Percentiles rank a stretch among this genome's conserved stretches.
phyloP scores from a whole-genome alignment of 331 rosid species.

The Quercus phellos region DNA sequence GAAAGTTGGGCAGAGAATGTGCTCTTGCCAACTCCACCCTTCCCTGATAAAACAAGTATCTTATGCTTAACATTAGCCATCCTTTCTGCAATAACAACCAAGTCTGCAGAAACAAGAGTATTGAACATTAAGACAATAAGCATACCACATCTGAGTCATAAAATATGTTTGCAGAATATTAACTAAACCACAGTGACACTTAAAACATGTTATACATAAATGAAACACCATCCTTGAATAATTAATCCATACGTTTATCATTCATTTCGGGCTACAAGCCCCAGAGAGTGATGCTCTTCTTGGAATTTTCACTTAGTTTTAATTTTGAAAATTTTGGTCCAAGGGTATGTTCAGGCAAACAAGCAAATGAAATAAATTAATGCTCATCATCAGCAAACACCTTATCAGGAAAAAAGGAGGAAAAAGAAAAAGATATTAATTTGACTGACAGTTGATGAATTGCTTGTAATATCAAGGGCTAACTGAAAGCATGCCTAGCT shows the following conservation, averaged over 20 bases:
- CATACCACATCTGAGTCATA: neutral
- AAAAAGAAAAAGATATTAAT: too few species aligned
- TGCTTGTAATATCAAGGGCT: too few species aligned
- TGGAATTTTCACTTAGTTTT: neutral
- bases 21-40: slow-evolving; percentile 98
- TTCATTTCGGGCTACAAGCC: neutral
- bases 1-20: slow-evolving; percentile 90
- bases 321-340: neutral
- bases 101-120: slow-evolving; percentile 44
- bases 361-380: too few species aligned
- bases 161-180: neutral
- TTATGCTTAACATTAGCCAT: slow-evolving; percentile 93
- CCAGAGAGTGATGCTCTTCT: neutral
- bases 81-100: slow-evolving; percentile 76
- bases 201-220: neutral
- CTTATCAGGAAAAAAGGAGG: too few species aligned
- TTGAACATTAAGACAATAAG: slow-evolving; percentile 5
- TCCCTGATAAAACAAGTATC: slow-evolving; percentile 83
- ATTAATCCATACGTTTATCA: neutral
- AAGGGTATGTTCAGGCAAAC: too few species aligned
- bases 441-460: too few species aligned
- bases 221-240: neutral
- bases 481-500: too few species aligned
- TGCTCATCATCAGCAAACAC: too few species aligned
- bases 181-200: neutral